Conservation (phyloP, 169 alveolate genomes). For the Theileria orientalis region DNA sequence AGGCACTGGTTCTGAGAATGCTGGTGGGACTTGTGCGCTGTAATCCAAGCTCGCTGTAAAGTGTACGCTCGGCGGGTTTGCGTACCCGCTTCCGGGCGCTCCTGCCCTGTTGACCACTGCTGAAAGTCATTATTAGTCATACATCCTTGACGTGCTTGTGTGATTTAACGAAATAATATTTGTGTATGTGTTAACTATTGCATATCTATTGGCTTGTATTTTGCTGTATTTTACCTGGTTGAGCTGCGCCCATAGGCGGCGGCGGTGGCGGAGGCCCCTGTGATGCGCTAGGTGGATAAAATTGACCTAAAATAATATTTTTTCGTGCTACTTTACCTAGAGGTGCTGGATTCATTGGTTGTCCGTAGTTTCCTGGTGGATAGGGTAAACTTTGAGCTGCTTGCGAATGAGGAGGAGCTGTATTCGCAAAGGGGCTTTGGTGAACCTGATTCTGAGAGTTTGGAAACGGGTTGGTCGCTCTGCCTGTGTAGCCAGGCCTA, state of each 20-base stretch:
- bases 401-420: background rate
- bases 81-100: background rate
- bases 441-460: conserved; percentile 6
- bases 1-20: conserved; percentile 16
- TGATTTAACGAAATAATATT: too few relatives aligned
- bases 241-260: background rate
- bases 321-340: background rate
- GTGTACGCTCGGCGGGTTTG: conserved; percentile 21
- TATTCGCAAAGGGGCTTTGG: background rate
- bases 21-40: conserved; percentile 18
- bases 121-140: background rate
- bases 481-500: background rate
- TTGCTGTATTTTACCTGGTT: background rate
- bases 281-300: background rate
- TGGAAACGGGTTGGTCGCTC: conserved; percentile 2
- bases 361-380: background rate
- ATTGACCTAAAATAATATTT: background rate
- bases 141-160: too few relatives aligned
- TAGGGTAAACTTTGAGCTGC: background rate
- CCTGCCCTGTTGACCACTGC: conserved; percentile 1
- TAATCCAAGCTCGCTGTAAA: conserved; percentile 17
- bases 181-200: too few relatives aligned
- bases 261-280: background rate
- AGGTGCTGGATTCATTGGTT: background rate
- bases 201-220: background rate